Percentiles rank a stretch among this genome's conserved stretches.
These are phyloP conservation scores for Pleurotus eryngii DNA, from an alignment of 768 basidiomycete genomes.

Conservation along the genomic window DNA sequence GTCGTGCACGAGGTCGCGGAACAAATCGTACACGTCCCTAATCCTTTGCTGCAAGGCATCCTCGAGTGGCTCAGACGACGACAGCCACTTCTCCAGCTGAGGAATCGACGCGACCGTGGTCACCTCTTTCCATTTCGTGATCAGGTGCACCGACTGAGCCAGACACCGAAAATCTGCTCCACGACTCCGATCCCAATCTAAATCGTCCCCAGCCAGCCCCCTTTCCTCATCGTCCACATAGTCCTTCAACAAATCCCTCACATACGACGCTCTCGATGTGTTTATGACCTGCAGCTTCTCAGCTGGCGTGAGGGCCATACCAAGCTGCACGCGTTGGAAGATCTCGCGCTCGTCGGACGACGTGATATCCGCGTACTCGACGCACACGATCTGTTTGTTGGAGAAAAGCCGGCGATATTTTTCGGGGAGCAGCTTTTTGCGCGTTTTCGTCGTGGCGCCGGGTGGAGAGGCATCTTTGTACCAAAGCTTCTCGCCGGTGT, in stretches of 20 bases:
- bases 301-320: constrained; percentile 46
- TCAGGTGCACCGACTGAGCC: constrained; percentile 48
- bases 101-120: constrained; percentile 24
- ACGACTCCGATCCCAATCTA: constrained; percentile 48
- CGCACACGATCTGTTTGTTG: constrained; percentile 48
- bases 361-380: constrained; percentile 49
- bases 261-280: constrained; percentile 53
- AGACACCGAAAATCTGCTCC: constrained; percentile 60
- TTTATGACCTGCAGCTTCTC: constrained; percentile 60
- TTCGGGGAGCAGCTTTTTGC: constrained; percentile 40
- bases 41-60: constrained; percentile 29
- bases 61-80: constrained; percentile 26
- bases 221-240: constrained; percentile 18
- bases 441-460: constrained; percentile 12
- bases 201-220: constrained; percentile 47
- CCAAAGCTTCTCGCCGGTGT: constrained; percentile 50
- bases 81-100: constrained; percentile 52
- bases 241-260: constrained; percentile 19
- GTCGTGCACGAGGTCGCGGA: constrained; percentile 3
- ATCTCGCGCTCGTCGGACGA: constrained; percentile 62
- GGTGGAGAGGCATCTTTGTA: constrained; percentile 33
- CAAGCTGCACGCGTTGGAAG: constrained; percentile 57
- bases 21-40: constrained; percentile 41
- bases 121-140: constrained; percentile 39
- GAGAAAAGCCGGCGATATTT: constrained; percentile 57